Conservation (phyloP, 2,329 filamentous ascomycete genomes). For the Colletotrichum nymphaeae region DNA sequence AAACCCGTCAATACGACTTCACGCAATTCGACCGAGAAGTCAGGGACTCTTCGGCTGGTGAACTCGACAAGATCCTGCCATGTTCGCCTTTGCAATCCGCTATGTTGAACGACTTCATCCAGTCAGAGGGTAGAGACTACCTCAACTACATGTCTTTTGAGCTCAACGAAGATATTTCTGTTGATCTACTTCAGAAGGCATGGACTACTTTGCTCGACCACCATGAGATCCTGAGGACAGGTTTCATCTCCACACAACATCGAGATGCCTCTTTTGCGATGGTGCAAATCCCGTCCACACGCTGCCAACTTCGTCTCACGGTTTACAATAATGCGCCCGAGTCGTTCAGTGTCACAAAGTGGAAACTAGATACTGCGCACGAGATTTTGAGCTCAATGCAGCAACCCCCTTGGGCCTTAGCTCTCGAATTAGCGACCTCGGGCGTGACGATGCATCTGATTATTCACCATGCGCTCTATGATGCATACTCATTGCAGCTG, state of each 20-base stretch:
- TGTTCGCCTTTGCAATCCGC: conserved; percentile 85
- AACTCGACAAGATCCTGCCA: conserved; percentile 73
- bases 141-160: conserved; percentile 77
- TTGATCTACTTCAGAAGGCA: conserved; percentile 60
- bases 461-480: conserved; percentile 87
- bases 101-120: conserved; percentile 80
- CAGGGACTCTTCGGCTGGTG: conserved; percentile 27
- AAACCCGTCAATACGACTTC: conserved; percentile 50
- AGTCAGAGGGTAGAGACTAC: conserved; percentile 76
- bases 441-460: conserved; percentile 54
- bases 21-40: conserved; percentile 50
- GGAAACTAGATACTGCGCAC: conserved; percentile 48
- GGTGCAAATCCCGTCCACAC: conserved; percentile 65
- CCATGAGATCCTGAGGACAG: conserved; percentile 81
- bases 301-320: conserved; percentile 37
- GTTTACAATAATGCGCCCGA: conserved; percentile 20
- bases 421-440: conserved; percentile 52
- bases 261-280: conserved; percentile 76
- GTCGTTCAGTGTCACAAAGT: conserved; percentile 47
- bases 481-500: conserved; percentile 77
- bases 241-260: conserved; percentile 74
- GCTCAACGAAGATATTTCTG: conserved; percentile 54
- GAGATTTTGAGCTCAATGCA: conserved; percentile 58
- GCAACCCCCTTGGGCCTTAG: conserved; percentile 72
- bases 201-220: conserved; percentile 66